Evolutionary conservation across 768 basidiomycete species (phyloP), one percentile per base, ranked within the genome.

Genomic region (Suillus cothurnatus): DNA sequence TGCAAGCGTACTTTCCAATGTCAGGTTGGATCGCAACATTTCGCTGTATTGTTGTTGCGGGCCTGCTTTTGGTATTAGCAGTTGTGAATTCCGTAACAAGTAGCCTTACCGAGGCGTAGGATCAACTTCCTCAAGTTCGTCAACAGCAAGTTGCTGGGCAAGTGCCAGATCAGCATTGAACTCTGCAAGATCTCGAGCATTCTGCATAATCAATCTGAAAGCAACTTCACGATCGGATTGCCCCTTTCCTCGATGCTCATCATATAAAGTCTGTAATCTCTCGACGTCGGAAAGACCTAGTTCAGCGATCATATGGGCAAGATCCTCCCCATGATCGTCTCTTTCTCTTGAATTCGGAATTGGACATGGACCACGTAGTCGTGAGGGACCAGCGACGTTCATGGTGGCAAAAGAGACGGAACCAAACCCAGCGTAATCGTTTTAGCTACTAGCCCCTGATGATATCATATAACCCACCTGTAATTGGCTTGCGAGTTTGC

Each of bases 301-400:
- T 19, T 73, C 62, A 47, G 19, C 12, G 39, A 77, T 8, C 36
- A 73, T 67, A 6, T 38, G 66, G 2, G 63, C 17, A 23, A 77
- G 39, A 64, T 77, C 72, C 0, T 67, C 67, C 39, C 77, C 76
- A 23, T 76, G 68, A 38, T 68, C 53, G 58, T 68, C 72, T 70
- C 61, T 66, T 61, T 67, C 73, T 69, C 66, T 66, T 61, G 49
- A 63, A 61, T 61, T 53, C 26, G 19, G 38, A 21, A 57, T 28
- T 11, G 52, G 39, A n/a, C n/a, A 49, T 34, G 36, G 14, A 15
- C 23, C 47, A 23, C 14, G 47, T 15, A 14, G 64, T 31, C 65
- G 66, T n/a, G 74, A 74, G 50, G 74, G 71, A 36, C 75, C 74
- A 21, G 71, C 68, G 50, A 69, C 41, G 39, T 64, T 70, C 73